A percentile compares a stretch with the other conserved stretches of the same genome.
Evolutionary conservation across 352 stramenopile species (phyloP).

Genomic region (Phytopythium ostracodes): DNA sequence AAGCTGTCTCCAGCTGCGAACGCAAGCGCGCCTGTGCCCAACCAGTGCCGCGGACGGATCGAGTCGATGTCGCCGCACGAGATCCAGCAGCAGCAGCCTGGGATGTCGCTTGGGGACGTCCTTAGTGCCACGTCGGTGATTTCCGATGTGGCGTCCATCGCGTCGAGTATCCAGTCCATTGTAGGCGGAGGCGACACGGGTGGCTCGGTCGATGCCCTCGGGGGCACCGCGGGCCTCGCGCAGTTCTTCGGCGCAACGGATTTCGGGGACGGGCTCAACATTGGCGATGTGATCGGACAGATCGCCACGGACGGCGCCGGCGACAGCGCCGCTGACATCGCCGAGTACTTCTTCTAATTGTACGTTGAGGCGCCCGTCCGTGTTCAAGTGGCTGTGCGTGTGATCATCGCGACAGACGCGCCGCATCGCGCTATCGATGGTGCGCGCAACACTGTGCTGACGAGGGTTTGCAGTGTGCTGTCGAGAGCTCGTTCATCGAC

Average conservation of each 20-base stretch:
- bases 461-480: too few species aligned
- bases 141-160: constrained; percentile 4
- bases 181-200: neutral
- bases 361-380: neutral
- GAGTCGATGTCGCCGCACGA: constrained; percentile 6
- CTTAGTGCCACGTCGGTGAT: constrained; percentile 3
- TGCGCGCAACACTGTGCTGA: neutral
- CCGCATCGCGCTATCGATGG: neutral
- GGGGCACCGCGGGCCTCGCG: neutral
- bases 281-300: constrained; percentile 2
- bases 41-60: neutral
- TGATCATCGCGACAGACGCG: too few species aligned
- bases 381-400: neutral
- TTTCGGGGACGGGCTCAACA: neutral
- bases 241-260: constrained; percentile 5
- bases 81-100: constrained; percentile 7
- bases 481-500: too few species aligned
- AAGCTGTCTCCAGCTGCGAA: neutral
- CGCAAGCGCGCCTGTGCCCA: neutral
- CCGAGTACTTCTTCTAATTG: constrained; percentile 6
- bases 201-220: neutral
- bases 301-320: neutral
- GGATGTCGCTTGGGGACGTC: constrained; percentile 11
- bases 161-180: neutral
- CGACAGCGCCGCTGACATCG: neutral